These are phyloP conservation scores for Microdochium trichocladiopsis DNA, from an alignment of 2,329 filamentous ascomycete genomes.

Conservation along the genomic window DNA sequence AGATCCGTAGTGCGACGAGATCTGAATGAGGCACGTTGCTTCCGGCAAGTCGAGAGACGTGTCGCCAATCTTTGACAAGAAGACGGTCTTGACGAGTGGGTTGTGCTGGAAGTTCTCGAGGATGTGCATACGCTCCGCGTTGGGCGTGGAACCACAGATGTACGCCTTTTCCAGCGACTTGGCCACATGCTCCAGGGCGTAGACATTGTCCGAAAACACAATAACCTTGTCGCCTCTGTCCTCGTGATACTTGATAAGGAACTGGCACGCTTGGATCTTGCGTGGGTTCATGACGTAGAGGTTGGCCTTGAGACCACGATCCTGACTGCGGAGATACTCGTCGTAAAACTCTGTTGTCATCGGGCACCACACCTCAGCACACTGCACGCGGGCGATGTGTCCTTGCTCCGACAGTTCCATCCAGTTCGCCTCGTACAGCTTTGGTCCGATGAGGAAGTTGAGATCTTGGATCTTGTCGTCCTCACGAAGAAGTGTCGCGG, in stretches of 20 bases:
- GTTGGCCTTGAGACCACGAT: constrained; percentile 25
- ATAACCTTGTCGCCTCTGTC: constrained; percentile 94
- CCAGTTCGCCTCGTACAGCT: constrained; percentile 98
- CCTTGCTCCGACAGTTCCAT: constrained; percentile 97
- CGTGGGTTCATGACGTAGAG: constrained; percentile 96
- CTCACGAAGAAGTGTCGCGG: constrained; percentile 87
- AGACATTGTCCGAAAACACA: constrained; percentile 96
- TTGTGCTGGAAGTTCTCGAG: constrained; percentile 95
- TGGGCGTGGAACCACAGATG: constrained; percentile 84
- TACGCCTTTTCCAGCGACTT: constrained; percentile 77
- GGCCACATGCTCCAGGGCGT: constrained; percentile 81
- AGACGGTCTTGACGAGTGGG: constrained; percentile 81
- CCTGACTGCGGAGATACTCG: constrained; percentile 64
- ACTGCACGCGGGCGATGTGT: constrained; percentile 94
- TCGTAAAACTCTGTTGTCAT: constrained; percentile 99
- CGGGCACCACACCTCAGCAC: constrained; percentile 97
- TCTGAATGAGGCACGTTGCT: constrained; percentile 93
- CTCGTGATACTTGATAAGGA: constrained; percentile 97
- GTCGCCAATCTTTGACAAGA: constrained; percentile 95
- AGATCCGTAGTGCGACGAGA: constrained; percentile 95
- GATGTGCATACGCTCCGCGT: constrained; percentile 78
- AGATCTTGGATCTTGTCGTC: constrained; percentile 98
- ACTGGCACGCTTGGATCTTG: constrained; percentile 96
- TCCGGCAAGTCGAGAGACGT: constrained; percentile 96
- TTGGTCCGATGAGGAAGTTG: constrained; percentile 95